Evolutionary conservation across 129 eudicot species (phyloP), one percentile per base, ranked within the genome.

Genomic region (Ambrosia artemisiifolia): DNA sequence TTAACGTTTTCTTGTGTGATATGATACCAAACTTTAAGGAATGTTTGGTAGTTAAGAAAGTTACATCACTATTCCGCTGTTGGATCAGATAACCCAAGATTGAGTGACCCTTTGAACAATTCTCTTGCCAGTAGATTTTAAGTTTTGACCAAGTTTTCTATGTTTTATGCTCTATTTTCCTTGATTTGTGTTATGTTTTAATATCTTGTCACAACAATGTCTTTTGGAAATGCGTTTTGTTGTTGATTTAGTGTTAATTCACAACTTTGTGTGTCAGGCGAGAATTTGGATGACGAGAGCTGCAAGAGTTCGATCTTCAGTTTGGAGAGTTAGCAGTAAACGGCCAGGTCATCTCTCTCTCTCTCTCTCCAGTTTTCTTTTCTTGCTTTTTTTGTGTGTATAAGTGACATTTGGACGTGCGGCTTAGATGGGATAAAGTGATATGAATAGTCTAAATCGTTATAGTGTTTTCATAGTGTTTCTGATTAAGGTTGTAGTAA

Each of bases 261-360:
- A 17, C 34, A 11, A 51, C 2, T 38, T 59, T 63, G 34, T 43
- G 36, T 76, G 66, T 11, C 83, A 88, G 98, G 96, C 89, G 6
- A 86, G 65, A 61, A 17, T 78, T 55, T 91, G 97, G 97, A 91
- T 91, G 85, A 81, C 88, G 67, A 86, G 88, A 79, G 97, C 96
- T 81, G 78, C 97, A 17, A 85, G 96, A 68, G 82, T 79, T 38
- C 78, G 97, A 67, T 84, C 94, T 83, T 92, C 97, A 3, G 96
- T 83, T 65, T 91, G 96, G 97, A 88, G 79, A 88, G 92, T 91
- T 76, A 81, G 95, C 81, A 69, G 75, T 64, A 91, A 91, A 72
- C 92, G 87, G 24, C 97, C 88, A 73, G 97, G 97, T 91, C 51
- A 46, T 63, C 57, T 38, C 4, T 43, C 64, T 69, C 40, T 71